These are phyloP conservation scores for Stereum hirsutum DNA, from an alignment of 1,284 basidiomycete genomes.

Conservation along the genomic window DNA sequence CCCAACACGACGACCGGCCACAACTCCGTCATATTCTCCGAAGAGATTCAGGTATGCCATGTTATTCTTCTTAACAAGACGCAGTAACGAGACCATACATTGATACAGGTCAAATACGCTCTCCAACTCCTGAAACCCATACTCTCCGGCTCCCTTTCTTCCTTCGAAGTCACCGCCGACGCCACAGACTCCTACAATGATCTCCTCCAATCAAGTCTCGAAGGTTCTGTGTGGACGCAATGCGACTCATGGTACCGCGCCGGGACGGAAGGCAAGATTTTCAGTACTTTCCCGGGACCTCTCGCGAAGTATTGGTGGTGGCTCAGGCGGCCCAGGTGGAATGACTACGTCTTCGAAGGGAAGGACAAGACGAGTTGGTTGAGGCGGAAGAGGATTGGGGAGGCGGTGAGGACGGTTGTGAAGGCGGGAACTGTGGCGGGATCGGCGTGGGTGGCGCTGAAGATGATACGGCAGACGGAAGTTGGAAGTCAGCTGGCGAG, in stretches of 20 bases:
- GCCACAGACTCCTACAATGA: constrained; percentile 33
- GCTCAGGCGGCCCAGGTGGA: constrained; percentile 20
- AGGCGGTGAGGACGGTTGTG: too few relatives aligned
- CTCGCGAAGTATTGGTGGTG: constrained; percentile 23
- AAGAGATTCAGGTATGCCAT: constrained; percentile 28
- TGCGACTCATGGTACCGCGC: constrained; percentile 34
- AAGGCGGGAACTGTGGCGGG: too few relatives aligned
- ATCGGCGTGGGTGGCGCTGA: too few relatives aligned
- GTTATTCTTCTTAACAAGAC: neutral
- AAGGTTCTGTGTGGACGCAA: constrained; percentile 25
- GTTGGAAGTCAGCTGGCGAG: too few relatives aligned
- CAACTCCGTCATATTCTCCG: constrained; percentile 34
- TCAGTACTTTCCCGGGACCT: constrained; percentile 30
- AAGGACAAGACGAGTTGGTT: too few relatives aligned
- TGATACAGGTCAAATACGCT: constrained; percentile 25
- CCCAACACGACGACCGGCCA: constrained; percentile 38
- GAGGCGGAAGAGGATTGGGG: too few relatives aligned
- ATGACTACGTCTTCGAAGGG: constrained; percentile 16
- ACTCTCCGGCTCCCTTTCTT: constrained; percentile 12
- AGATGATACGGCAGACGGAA: too few relatives aligned
- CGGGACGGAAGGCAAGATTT: constrained; percentile 22
- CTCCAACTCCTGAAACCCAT: constrained; percentile 30
- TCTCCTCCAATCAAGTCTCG: constrained; percentile 26
- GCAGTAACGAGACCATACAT: neutral
- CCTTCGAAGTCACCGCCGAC: constrained; percentile 7